Percentiles rank a stretch among this genome's conserved stretches.
These are phyloP conservation scores for Lycium barbarum DNA, from an alignment of 257 asterid genomes.

Conservation along the genomic window DNA sequence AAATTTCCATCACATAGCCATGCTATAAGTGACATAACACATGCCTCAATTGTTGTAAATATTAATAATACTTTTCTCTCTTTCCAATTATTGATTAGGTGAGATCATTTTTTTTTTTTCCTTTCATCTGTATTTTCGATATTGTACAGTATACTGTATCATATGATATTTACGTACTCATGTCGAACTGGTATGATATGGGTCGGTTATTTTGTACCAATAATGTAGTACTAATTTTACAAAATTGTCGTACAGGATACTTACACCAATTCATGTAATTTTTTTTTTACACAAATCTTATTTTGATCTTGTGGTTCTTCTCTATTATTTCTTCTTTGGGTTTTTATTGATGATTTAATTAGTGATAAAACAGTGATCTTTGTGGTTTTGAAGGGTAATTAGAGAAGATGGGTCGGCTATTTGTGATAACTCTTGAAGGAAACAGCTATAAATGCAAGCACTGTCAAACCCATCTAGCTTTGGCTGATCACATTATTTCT, in stretches of 20 bases:
- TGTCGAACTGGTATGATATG: neutral
- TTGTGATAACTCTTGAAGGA: slow-evolving; percentile 31
- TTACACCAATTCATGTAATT: neutral
- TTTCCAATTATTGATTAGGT: neutral
- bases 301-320: neutral
- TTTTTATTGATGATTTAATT: neutral
- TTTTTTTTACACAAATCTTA: too few relatives aligned
- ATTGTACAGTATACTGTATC: neutral
- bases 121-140: neutral
- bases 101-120: neutral
- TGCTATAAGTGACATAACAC: neutral
- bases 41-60: neutral
- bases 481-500: slow-evolving; percentile 32
- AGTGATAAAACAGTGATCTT: slow-evolving; percentile 11
- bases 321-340: neutral
- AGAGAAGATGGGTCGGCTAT: slow-evolving; percentile 33
- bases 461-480: slow-evolving; percentile 31
- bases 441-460: slow-evolving; percentile 27
- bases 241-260: too few relatives aligned
- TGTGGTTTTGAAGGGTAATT: neutral
- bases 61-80: neutral
- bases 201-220: neutral
- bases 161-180: neutral
- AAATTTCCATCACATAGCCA: neutral
- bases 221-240: neutral